Evolutionary conservation across 768 basidiomycete species (phyloP).

Genomic region (Tremella mesenterica): DNA sequence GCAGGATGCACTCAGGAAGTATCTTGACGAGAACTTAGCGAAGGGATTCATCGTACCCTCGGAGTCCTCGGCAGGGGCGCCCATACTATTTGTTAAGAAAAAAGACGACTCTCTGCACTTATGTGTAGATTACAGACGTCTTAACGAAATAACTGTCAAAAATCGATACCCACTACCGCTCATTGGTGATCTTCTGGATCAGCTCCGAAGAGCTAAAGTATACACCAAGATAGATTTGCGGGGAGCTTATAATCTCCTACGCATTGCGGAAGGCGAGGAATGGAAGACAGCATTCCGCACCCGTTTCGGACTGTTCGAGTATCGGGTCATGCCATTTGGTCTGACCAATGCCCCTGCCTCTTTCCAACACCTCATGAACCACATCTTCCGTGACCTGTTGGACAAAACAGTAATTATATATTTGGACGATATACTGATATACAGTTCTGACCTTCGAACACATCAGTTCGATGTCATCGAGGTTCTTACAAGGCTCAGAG

Average conservation of each 20-base stretch:
- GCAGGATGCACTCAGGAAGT: slow-evolving; percentile 43
- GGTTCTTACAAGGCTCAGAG: slow-evolving; percentile 7
- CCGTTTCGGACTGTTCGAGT: slow-evolving; percentile 21
- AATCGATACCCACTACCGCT: slow-evolving; percentile 23
- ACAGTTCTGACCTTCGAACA: slow-evolving; percentile 3
- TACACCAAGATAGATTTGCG: slow-evolving; percentile 23
- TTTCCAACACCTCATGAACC: slow-evolving; percentile 27
- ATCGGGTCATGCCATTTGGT: slow-evolving; percentile 23
- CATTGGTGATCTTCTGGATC: slow-evolving; percentile 15
- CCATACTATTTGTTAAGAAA: slow-evolving; percentile 45
- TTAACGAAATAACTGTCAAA: slow-evolving; percentile 5
- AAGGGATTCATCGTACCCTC: slow-evolving; percentile 12
- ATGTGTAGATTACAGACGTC: slow-evolving; percentile 12
- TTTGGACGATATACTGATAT: slow-evolving; percentile 22
- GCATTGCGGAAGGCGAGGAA: slow-evolving; percentile 29
- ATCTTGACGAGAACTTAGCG: slow-evolving; percentile 44
- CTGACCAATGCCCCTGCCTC: slow-evolving; percentile 23
- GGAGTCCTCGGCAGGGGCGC: slow-evolving; percentile 5
- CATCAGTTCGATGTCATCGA: slow-evolving; percentile 16
- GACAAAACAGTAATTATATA: slow-evolving; percentile 14
- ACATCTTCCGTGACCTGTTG: slow-evolving; percentile 18
- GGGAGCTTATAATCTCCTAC: slow-evolving; percentile 25
- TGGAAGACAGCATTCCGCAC: slow-evolving; percentile 45
- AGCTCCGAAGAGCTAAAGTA: slow-evolving; percentile 13
- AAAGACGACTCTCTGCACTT: slow-evolving; percentile 42